Conservation (phyloP, 139 green algal genomes). For the Chlorella sp. region DNA sequence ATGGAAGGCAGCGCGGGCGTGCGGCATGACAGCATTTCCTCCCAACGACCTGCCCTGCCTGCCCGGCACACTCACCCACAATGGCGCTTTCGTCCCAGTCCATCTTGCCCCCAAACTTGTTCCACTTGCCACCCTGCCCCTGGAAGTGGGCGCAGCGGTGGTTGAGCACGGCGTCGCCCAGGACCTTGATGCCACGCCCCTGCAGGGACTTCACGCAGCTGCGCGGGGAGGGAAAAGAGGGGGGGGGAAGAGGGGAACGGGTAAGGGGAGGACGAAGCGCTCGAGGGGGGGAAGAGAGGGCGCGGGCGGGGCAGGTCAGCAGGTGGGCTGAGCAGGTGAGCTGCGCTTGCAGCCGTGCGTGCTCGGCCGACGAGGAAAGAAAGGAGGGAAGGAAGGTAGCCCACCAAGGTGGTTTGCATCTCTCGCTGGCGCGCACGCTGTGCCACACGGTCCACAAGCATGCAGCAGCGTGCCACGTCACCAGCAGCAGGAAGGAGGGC, state of each 20-base stretch:
- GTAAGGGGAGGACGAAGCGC: too few relatives aligned
- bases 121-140: slow-evolving; percentile 77
- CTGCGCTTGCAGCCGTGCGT: too few relatives aligned
- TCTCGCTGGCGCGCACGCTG: too few relatives aligned
- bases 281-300: not conserved
- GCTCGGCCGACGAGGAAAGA: too few relatives aligned
- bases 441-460: too few relatives aligned
- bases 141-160: slow-evolving; percentile 80
- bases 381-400: too few relatives aligned
- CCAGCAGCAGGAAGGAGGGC: not conserved
- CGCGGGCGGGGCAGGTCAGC: not conserved
- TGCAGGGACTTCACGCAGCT: slow-evolving; percentile 61
- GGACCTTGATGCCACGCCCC: slow-evolving; percentile 75
- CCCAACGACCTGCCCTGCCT: too few relatives aligned
- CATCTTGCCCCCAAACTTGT: slow-evolving; percentile 88
- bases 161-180: slow-evolving; percentile 97
- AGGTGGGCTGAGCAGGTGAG: too few relatives aligned
- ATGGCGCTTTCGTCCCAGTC: slow-evolving; percentile 88
- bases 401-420: too few relatives aligned
- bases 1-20: too few relatives aligned
- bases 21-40: too few relatives aligned
- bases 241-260: not conserved
- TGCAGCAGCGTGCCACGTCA: not conserved
- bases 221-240: not conserved
- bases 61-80: slow-evolving; percentile 38